Evolutionary conservation across 495 filamentous ascomycete species (phyloP).

Genomic region (Paragyromitra xinjiangensis): DNA sequence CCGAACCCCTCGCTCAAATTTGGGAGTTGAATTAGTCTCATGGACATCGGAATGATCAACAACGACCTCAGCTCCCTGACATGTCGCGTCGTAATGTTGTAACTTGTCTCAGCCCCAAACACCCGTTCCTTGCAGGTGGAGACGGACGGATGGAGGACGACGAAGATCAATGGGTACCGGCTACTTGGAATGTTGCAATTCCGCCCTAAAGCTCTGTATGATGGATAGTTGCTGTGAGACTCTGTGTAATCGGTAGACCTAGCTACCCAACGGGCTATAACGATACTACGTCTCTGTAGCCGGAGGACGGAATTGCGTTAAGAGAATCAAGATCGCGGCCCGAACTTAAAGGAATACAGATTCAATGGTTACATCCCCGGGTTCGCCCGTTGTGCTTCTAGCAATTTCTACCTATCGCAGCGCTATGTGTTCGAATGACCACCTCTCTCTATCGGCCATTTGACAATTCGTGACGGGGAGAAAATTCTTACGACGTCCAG

Average conservation of each 20-base stretch:
- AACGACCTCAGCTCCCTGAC: constrained; percentile 19
- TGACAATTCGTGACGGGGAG: background rate
- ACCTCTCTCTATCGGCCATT: background rate
- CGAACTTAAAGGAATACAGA: background rate
- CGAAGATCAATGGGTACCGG: constrained; percentile 11
- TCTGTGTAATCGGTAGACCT: constrained; percentile 12
- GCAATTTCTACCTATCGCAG: background rate
- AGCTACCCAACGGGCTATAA: constrained; percentile 6
- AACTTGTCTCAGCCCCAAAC: constrained; percentile 9
- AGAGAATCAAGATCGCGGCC: constrained; percentile 6
- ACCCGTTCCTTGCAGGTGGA: constrained; percentile 24
- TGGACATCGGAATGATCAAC: constrained; percentile 15
- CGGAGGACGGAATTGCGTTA: background rate
- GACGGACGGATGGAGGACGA: background rate
- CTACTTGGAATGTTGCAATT: constrained; percentile 22
- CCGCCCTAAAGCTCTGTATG: background rate
- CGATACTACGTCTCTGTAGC: background rate
- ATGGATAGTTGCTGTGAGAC: background rate
- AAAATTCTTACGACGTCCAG: constrained; percentile 6
- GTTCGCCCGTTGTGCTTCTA: background rate
- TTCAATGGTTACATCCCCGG: background rate
- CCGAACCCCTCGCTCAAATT: background rate
- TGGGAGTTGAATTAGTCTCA: background rate
- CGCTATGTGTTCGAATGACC: background rate
- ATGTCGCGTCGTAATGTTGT: constrained; percentile 34